These are phyloP conservation scores for Chlamydomonas incerta DNA, from an alignment of 139 green algal species.

Conservation along the genomic window DNA sequence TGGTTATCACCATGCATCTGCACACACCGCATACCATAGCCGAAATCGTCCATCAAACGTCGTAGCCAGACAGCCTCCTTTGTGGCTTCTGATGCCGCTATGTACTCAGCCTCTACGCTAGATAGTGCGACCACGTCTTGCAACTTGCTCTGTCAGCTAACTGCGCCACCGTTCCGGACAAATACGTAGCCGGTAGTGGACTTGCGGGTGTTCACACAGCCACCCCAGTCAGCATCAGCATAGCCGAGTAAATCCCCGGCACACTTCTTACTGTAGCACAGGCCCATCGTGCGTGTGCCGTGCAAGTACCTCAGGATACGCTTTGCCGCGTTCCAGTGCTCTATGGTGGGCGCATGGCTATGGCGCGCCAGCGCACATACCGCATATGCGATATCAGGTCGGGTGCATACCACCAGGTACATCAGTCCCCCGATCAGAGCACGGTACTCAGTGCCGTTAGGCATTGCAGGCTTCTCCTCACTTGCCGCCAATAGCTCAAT, in stretches of 20 bases:
- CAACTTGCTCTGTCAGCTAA: not conserved
- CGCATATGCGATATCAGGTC: constrained; percentile 57
- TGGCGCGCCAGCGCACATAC: constrained; percentile 34
- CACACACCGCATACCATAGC: not conserved
- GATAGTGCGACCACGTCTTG: not conserved
- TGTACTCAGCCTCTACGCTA: not conserved
- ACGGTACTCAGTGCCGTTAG: not conserved
- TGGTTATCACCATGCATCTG: constrained; percentile 56
- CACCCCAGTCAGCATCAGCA: constrained; percentile 61
- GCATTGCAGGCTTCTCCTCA: not conserved
- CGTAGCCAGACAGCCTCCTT: not conserved
- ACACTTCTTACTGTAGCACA: constrained; percentile 5
- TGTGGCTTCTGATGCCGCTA: not conserved
- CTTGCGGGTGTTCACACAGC: constrained; percentile 43
- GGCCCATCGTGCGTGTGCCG: constrained; percentile 25
- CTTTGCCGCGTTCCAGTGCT: constrained; percentile 60
- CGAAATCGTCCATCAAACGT: not conserved
- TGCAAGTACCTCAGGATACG: constrained; percentile 46
- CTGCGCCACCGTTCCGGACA: not conserved
- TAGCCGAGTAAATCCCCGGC: constrained; percentile 46
- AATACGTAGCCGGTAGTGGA: constrained; percentile 36
- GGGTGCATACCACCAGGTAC: constrained; percentile 48
- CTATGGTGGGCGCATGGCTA: not conserved
- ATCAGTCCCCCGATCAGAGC: constrained; percentile 48
- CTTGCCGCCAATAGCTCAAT: not conserved